A percentile compares a stretch with the other conserved stretches of the same genome.
Conservation (phyloP, 805 yeast genomes). For the Danielozyma ontarioensis region DNA sequence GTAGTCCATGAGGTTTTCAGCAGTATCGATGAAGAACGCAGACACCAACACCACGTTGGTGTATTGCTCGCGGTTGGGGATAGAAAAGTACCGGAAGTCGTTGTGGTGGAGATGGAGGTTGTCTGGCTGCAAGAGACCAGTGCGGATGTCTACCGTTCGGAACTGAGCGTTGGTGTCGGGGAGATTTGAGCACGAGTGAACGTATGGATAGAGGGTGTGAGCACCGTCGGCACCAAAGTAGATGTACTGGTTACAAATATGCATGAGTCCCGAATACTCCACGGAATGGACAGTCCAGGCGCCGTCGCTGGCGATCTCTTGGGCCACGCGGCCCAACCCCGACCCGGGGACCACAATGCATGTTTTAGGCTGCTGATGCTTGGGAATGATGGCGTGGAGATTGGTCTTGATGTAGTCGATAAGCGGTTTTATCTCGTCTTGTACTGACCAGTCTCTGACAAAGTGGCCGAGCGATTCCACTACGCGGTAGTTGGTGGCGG, state of each 20-base stretch:
- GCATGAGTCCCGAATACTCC: conserved; percentile 76
- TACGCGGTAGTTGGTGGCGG: conserved; percentile 36
- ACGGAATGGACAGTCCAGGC: conserved; percentile 58
- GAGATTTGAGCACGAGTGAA: conserved; percentile 71
- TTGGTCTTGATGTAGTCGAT: conserved; percentile 45
- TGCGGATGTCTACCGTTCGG: conserved; percentile 31
- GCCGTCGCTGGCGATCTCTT: conserved; percentile 42
- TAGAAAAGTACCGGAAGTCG: conserved; percentile 57
- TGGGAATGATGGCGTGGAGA: conserved; percentile 29
- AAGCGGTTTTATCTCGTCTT: conserved; percentile 47
- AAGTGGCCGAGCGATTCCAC: conserved; percentile 71
- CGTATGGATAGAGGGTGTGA: conserved; percentile 32
- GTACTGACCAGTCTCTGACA: conserved; percentile 69
- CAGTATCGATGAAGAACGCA: conserved; percentile 86
- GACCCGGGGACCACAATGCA: conserved; percentile 78
- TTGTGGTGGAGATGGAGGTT: conserved; percentile 48
- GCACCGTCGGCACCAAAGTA: conserved; percentile 22
- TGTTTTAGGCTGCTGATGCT: conserved; percentile 30
- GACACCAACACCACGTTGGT: conserved; percentile 55
- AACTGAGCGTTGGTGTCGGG: conserved; percentile 43
- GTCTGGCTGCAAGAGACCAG: conserved; percentile 36
- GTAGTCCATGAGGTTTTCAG: conserved; percentile 77
- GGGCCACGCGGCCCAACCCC: conserved; percentile 77
- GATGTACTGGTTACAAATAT: conserved; percentile 57
- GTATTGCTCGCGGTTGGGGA: conserved; percentile 20